Conservation (phyloP, 768 basidiomycete species). For the Mycena maculata region DNA sequence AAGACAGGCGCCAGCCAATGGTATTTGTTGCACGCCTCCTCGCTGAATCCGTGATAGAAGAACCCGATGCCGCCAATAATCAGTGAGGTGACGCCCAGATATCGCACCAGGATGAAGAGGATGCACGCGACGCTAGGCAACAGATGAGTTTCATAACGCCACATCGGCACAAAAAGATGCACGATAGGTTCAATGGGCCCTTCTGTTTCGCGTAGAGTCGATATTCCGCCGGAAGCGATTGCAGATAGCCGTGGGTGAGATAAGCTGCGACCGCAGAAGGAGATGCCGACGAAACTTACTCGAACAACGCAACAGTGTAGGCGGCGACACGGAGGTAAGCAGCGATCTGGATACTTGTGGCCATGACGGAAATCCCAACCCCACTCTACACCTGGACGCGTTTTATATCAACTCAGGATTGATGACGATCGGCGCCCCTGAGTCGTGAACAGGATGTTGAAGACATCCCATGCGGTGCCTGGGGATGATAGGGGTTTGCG, state of each 20-base stretch:
- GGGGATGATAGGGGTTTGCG: too few species aligned
- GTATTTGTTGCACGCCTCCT: slow-evolving; percentile 11
- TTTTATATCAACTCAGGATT: too few species aligned
- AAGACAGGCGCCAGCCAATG: slow-evolving; percentile 27
- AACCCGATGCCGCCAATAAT: slow-evolving; percentile 23
- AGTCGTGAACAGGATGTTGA: too few species aligned
- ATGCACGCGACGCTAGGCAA: slow-evolving; percentile 23
- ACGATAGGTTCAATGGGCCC: slow-evolving; percentile 3
- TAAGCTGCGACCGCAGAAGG: neutral
- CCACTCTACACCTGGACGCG: too few species aligned
- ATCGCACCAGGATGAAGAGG: slow-evolving; percentile 33
- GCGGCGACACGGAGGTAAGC: slow-evolving; percentile 22
- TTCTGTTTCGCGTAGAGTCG: slow-evolving; percentile 22
- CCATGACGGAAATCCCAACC: neutral
- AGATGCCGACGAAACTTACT: neutral
- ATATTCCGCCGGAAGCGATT: slow-evolving; percentile 22
- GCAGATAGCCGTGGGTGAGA: slow-evolving; percentile 12
- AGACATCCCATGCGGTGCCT: too few species aligned
- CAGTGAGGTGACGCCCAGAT: slow-evolving; percentile 20
- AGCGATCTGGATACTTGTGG: slow-evolving; percentile 13
- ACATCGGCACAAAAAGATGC: neutral
- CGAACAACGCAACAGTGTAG: slow-evolving; percentile 19
- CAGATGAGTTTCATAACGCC: neutral
- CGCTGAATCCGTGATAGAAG: slow-evolving; percentile 32
- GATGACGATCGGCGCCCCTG: too few species aligned